phyloP scores from a whole-genome alignment of 768 basidiomycete genomes.

The Serendipita sp. region DNA sequence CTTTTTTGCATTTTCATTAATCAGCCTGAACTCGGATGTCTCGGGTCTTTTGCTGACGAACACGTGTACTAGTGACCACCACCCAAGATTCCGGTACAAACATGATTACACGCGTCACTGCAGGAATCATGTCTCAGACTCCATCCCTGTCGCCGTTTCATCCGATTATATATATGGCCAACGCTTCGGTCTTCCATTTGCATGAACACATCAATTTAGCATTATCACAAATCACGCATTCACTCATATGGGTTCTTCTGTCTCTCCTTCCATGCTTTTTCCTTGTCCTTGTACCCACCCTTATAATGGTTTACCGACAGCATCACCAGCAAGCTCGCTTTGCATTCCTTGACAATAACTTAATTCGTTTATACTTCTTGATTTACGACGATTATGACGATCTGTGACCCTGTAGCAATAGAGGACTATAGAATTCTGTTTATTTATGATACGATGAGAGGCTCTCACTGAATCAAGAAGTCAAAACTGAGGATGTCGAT shows the following conservation, averaged over 20 bases:
- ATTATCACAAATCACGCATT: not conserved
- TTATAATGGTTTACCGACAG: too few relatives aligned
- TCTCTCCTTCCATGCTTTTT: too few relatives aligned
- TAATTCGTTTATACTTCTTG: too few relatives aligned
- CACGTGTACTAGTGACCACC: not conserved
- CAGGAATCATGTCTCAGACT: not conserved
- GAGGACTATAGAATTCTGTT: too few relatives aligned
- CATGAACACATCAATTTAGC: not conserved
- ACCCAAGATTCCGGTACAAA: not conserved
- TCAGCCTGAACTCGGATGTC: not conserved
- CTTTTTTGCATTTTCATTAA: not conserved
- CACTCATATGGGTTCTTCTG: not conserved
- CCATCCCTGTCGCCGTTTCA: not conserved
- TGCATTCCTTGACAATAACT: too few relatives aligned
- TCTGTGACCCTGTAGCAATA: too few relatives aligned
- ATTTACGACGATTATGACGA: too few relatives aligned
- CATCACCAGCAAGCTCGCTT: too few relatives aligned
- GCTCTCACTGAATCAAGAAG: too few relatives aligned
- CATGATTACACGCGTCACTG: conserved; percentile 4
- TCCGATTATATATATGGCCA: not conserved
- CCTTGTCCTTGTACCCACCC: too few relatives aligned
- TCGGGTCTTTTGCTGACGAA: not conserved
- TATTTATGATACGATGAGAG: too few relatives aligned
- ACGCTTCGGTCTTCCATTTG: not conserved
- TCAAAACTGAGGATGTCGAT: too few relatives aligned